phyloP scores from a whole-genome alignment of 1,284 basidiomycete species.

The Neonothopanus nambi region DNA sequence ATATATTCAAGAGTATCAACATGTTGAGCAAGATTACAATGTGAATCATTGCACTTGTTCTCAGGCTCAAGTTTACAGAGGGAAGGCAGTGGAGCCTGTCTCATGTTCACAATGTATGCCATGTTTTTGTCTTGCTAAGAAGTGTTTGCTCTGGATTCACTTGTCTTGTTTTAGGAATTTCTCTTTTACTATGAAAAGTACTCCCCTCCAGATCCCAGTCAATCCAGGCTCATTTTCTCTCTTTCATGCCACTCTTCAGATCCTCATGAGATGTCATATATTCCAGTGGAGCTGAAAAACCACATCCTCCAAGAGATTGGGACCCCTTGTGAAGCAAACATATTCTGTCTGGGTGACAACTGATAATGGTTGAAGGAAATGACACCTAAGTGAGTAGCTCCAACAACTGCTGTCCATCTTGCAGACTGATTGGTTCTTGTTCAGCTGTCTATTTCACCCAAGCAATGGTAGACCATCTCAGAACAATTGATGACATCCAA shows the following conservation, averaged over 20 bases:
- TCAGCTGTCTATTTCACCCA: conserved; percentile 79
- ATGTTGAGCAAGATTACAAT: too few relatives aligned
- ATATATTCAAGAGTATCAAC: too few relatives aligned
- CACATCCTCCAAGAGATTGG: conserved; percentile 60
- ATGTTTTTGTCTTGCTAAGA: conserved; percentile 11
- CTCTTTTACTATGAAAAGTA: conserved; percentile 80
- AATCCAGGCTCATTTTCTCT: conserved; percentile 36
- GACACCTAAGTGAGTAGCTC: conserved; percentile 66
- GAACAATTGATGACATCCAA: conserved; percentile 63
- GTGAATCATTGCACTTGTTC: too few relatives aligned
- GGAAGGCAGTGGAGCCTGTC: conserved; percentile 78
- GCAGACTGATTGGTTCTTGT: conserved; percentile 15
- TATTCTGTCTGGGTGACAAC: conserved; percentile 74
- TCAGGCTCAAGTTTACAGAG: conserved; percentile 77
- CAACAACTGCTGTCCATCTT: conserved; percentile 12
- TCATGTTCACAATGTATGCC: conserved; percentile 71
- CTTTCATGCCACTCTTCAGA: neutral
- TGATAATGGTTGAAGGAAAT: conserved; percentile 64
- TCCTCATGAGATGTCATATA: neutral
- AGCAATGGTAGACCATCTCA: conserved; percentile 61
- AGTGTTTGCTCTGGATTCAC: conserved; percentile 10
- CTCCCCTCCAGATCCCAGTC: conserved; percentile 39
- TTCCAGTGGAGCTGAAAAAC: conserved; percentile 25
- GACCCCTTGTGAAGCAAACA: conserved; percentile 76
- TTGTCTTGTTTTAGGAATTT: conserved; percentile 57